These are phyloP conservation scores for Rosa chinensis DNA, from an alignment of 306 rosid genomes.

Conservation along the genomic window DNA sequence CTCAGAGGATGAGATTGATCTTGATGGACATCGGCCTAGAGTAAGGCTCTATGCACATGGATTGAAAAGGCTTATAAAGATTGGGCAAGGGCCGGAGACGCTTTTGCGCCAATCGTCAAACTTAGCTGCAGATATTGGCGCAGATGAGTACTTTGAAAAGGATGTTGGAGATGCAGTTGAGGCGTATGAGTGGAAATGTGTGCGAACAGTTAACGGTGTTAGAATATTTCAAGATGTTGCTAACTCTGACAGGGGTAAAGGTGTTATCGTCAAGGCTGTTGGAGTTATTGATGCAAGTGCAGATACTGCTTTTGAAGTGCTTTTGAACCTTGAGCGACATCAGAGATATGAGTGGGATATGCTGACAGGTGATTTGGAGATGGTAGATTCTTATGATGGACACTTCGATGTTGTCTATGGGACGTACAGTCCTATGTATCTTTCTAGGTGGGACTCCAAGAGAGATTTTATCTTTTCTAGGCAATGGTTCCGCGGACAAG, in stretches of 20 bases:
- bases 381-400: conserved; percentile 70
- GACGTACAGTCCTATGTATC: conserved; percentile 73
- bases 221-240: conserved; percentile 26
- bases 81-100: conserved; percentile 93
- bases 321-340: conserved; percentile 59
- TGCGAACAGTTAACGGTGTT: conserved; percentile 67
- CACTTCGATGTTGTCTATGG: conserved; percentile 83
- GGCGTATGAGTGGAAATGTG: conserved; percentile 83
- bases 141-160: conserved; percentile 53
- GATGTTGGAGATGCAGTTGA: conserved; percentile 79
- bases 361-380: conserved; percentile 85
- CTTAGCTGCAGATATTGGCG: conserved; percentile 21
- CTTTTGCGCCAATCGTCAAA: conserved; percentile 67
- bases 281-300: conserved; percentile 83
- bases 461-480: conserved; percentile 87
- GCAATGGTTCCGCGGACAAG: conserved; percentile 92
- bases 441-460: conserved; percentile 83
- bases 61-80: conserved; percentile 63
- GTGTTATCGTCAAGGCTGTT: conserved; percentile 72
- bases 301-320: conserved; percentile 71
- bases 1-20: conserved; percentile 67
- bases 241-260: conserved; percentile 59
- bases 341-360: conserved; percentile 98
- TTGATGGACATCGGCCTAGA: conserved; percentile 69
- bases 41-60: conserved; percentile 77